Percentiles rank a stretch among this genome's conserved stretches.
Evolutionary conservation across 768 basidiomycete species (phyloP).

Genomic region (Hydnomerulius pinastri): DNA sequence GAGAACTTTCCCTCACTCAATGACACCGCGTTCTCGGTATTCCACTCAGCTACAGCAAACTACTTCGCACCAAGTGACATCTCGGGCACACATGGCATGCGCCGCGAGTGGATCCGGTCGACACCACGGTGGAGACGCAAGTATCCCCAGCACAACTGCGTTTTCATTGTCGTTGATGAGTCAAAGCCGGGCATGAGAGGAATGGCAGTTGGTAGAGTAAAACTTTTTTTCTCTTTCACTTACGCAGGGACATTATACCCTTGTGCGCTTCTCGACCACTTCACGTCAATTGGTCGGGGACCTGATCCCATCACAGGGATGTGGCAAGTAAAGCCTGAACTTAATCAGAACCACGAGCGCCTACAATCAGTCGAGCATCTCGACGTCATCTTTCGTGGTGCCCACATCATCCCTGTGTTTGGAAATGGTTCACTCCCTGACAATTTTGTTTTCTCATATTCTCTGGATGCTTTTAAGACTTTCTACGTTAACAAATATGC

Average conservation of each 20-base stretch:
- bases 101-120: slow-evolving; percentile 17
- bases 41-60: slow-evolving; percentile 28
- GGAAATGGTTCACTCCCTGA: slow-evolving; percentile 19
- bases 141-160: slow-evolving; percentile 13
- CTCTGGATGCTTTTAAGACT: slow-evolving; percentile 23
- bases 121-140: slow-evolving; percentile 15
- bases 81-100: slow-evolving; percentile 8
- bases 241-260: slow-evolving; percentile 16
- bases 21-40: slow-evolving; percentile 21
- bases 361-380: slow-evolving; percentile 28
- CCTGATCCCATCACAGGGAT: slow-evolving; percentile 24
- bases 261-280: slow-evolving; percentile 36
- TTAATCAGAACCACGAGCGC: neutral
- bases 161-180: slow-evolving; percentile 20
- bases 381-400: slow-evolving; percentile 31
- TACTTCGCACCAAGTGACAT: slow-evolving; percentile 27
- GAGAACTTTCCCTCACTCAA: too few species aligned
- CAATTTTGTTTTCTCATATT: slow-evolving; percentile 17
- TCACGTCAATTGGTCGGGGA: slow-evolving; percentile 11
- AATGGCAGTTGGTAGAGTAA: slow-evolving; percentile 23
- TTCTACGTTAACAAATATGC: slow-evolving; percentile 36
- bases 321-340: slow-evolving; percentile 7
- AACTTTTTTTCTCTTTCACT: slow-evolving; percentile 31
- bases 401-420: slow-evolving; percentile 34
- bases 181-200: slow-evolving; percentile 23